Percentiles rank a stretch among this genome's conserved stretches.
These are phyloP conservation scores for Parathielavia hyrcaniae DNA, from an alignment of 495 filamentous ascomycete genomes.

Conservation along the genomic window DNA sequence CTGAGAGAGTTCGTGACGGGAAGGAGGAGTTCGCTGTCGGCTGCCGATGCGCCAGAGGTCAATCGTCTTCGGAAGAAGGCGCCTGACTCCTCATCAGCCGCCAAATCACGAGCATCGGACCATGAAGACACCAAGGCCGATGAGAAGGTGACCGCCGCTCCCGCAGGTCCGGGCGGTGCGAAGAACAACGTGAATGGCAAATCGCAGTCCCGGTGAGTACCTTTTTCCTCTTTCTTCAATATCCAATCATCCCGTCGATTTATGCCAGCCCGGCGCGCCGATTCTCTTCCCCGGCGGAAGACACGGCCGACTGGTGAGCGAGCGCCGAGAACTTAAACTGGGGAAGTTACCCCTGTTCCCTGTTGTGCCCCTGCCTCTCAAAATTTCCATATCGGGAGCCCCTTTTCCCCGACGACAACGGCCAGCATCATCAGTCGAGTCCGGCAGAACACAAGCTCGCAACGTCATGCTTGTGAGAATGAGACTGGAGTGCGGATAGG, in stretches of 20 bases:
- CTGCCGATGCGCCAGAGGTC: background rate
- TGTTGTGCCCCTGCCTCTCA: background rate
- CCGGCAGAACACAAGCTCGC: background rate
- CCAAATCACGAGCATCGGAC: background rate
- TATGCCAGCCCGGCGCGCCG: background rate
- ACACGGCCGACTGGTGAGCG: slow-evolving; percentile 6
- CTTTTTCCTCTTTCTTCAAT: background rate
- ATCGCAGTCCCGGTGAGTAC: slow-evolving; percentile 8
- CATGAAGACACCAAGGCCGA: background rate
- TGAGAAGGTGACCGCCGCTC: background rate
- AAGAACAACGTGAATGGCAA: background rate
- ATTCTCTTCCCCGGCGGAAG: background rate
- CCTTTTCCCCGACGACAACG: background rate
- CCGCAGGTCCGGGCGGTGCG: background rate
- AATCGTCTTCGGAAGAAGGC: slow-evolving; percentile 12
- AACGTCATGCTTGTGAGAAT: background rate
- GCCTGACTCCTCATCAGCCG: background rate
- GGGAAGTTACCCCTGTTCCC: background rate
- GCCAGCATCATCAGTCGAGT: background rate
- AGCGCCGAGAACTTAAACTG: background rate
- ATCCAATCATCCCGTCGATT: background rate
- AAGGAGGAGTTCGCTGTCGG: slow-evolving; percentile 12
- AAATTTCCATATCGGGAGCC: background rate
- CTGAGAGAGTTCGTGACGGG: slow-evolving; percentile 8
- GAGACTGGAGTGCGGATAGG: too few species aligned